Conservation (phyloP, 1,139 yeast genomes). For the Pichiaceae sp. region DNA sequence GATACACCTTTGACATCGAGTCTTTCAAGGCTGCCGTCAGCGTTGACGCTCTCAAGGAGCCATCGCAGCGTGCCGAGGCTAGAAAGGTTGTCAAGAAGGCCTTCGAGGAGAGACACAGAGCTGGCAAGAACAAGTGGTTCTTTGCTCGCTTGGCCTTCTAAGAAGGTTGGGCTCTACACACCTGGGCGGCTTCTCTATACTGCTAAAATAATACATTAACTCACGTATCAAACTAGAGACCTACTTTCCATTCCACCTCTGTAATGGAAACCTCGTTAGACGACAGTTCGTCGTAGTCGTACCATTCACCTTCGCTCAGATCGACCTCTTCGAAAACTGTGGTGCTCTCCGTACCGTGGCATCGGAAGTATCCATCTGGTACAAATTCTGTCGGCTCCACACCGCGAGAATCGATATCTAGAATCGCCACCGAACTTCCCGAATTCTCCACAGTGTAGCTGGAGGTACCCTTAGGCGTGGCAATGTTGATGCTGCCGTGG, state of each 20-base stretch:
- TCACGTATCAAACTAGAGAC: conserved; percentile 5
- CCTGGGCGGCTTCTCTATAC: background rate
- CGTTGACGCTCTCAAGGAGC: conserved; percentile 93
- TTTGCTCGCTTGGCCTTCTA: conserved; percentile 98
- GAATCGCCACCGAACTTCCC: conserved; percentile 33
- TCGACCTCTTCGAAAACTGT: conserved; percentile 39
- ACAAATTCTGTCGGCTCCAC: conserved; percentile 61
- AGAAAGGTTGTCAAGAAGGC: conserved; percentile 99
- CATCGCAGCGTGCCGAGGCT: conserved; percentile 98
- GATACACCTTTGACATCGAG: conserved; percentile 98
- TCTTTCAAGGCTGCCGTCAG: conserved; percentile 87
- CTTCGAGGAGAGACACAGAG: conserved; percentile 99
- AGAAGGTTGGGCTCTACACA: background rate
- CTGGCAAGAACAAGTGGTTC: conserved; percentile 99
- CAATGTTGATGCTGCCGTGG: conserved; percentile 15
- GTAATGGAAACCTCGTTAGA: conserved; percentile 75
- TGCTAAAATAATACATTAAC: background rate
- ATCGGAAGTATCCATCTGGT: conserved; percentile 59
- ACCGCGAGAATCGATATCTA: conserved; percentile 82
- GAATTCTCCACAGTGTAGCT: conserved; percentile 20
- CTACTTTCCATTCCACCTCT: conserved; percentile 58
- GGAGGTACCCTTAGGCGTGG: background rate
- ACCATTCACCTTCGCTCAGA: conserved; percentile 81
- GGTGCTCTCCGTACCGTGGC: conserved; percentile 44
- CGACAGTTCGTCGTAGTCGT: conserved; percentile 86